Evolutionary conservation across 805 yeast species (phyloP).

Genomic region (Monosporozyma solicola): DNA sequence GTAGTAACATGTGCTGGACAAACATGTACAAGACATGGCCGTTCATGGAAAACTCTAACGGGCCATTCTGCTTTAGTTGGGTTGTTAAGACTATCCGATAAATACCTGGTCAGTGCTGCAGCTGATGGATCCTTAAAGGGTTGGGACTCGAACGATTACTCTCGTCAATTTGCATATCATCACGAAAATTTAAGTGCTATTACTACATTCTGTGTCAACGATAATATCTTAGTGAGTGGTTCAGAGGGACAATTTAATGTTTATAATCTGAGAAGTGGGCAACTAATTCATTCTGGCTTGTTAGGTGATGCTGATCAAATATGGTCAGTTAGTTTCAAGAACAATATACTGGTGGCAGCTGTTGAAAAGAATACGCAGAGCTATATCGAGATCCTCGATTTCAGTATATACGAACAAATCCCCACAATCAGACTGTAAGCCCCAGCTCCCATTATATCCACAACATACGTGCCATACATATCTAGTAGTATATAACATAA

Average conservation of each 20-base stretch:
- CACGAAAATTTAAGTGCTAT: slow-evolving; percentile 79
- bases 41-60: slow-evolving; percentile 50
- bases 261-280: slow-evolving; percentile 78
- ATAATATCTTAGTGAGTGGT: slow-evolving; percentile 77
- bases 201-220: slow-evolving; percentile 88
- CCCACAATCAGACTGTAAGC: slow-evolving; percentile 2
- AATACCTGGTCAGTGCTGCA: slow-evolving; percentile 83
- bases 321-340: slow-evolving; percentile 91
- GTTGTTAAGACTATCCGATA: slow-evolving; percentile 63
- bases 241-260: slow-evolving; percentile 79
- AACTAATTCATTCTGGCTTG: slow-evolving; percentile 59
- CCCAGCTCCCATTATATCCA: not conserved
- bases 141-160: slow-evolving; percentile 82
- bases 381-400: slow-evolving; percentile 77
- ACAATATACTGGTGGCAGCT: slow-evolving; percentile 81
- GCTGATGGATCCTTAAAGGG: slow-evolving; percentile 88
- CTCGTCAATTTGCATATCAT: slow-evolving; percentile 55
- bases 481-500: not conserved
- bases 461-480: not conserved
- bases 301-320: slow-evolving; percentile 73
- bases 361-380: slow-evolving; percentile 68
- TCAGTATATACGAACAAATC: slow-evolving; percentile 34
- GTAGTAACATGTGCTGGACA: slow-evolving; percentile 17
- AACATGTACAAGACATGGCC: slow-evolving; percentile 22
- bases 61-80: slow-evolving; percentile 93